A percentile compares a stretch with the other conserved stretches of the same genome.
Conservation (phyloP, 2,329 filamentous ascomycete genomes). For the Hortaea sp. region DNA sequence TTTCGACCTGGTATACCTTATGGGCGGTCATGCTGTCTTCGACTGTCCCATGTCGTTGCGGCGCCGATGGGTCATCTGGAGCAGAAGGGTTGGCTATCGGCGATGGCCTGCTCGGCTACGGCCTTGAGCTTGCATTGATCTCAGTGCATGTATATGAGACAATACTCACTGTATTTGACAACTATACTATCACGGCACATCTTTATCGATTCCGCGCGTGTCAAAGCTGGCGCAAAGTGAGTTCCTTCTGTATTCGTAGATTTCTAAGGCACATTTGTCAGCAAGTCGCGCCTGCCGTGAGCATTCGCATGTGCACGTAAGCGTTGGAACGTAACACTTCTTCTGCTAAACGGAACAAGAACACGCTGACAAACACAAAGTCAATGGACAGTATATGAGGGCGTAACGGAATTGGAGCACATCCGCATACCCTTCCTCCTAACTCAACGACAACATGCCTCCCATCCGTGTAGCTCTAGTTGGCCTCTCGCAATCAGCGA, state of each 20-base stretch:
- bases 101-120: conserved; percentile 5
- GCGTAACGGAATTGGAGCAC: too few relatives aligned
- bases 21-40: not conserved
- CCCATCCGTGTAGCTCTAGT: conserved; percentile 49
- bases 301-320: too few relatives aligned
- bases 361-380: too few relatives aligned
- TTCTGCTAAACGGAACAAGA: too few relatives aligned
- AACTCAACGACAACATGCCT: conserved; percentile 11
- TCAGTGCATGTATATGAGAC: not conserved
- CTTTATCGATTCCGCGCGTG: too few relatives aligned
- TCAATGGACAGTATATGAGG: too few relatives aligned
- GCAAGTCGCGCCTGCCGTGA: too few relatives aligned
- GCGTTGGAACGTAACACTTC: too few relatives aligned
- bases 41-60: not conserved
- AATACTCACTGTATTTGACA: not conserved
- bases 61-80: not conserved
- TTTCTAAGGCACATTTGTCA: too few relatives aligned
- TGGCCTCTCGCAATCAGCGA: conserved; percentile 45
- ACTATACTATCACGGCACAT: not conserved
- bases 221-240: too few relatives aligned
- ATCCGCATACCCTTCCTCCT: too few relatives aligned
- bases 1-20: not conserved
- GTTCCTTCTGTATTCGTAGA: too few relatives aligned
- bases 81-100: not conserved
- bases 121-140: conserved; percentile 4